Evolutionary conservation across 208 protist species (phyloP).

Genomic region (Blastocrithidia nonstop): DNA sequence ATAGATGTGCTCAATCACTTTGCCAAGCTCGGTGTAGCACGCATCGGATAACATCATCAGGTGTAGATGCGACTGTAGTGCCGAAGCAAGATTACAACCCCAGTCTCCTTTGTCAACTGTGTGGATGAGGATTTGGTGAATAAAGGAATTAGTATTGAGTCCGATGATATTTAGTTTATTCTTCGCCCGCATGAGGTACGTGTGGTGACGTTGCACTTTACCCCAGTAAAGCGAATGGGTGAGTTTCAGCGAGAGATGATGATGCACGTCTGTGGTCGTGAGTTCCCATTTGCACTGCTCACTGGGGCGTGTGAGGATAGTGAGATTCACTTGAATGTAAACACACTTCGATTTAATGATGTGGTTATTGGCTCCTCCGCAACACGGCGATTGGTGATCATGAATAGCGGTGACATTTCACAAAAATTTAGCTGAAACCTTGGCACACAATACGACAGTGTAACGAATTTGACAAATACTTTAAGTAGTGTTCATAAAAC

Average conservation of each 20-base stretch:
- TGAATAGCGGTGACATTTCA: constrained; percentile 93
- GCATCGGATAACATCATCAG: constrained; percentile 53
- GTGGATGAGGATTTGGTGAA: constrained; percentile 38
- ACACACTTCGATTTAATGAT: constrained; percentile 82
- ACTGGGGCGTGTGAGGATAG: constrained; percentile 86
- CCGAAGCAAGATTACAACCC: constrained; percentile 53
- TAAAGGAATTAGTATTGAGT: constrained; percentile 52
- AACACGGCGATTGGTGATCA: constrained; percentile 68
- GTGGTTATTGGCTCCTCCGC: constrained; percentile 71
- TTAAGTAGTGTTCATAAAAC: neutral
- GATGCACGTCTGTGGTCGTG: constrained; percentile 80
- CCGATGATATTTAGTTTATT: constrained; percentile 14
- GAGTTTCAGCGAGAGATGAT: constrained; percentile 81
- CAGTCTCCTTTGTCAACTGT: constrained; percentile 59
- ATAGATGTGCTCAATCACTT: constrained; percentile 78
- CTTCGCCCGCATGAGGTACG: constrained; percentile 73
- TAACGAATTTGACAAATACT: constrained; percentile 2
- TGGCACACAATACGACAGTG: neutral
- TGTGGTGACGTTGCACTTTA: constrained; percentile 59
- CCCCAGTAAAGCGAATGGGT: constrained; percentile 65
- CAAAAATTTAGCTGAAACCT: constrained; percentile 84
- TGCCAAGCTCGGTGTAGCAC: constrained; percentile 73
- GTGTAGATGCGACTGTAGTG: constrained; percentile 78
- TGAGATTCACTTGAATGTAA: constrained; percentile 88
- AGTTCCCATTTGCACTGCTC: constrained; percentile 71